phyloP scores from a whole-genome alignment of 495 filamentous ascomycete species.

The Trichoderma orchidacearum region DNA sequence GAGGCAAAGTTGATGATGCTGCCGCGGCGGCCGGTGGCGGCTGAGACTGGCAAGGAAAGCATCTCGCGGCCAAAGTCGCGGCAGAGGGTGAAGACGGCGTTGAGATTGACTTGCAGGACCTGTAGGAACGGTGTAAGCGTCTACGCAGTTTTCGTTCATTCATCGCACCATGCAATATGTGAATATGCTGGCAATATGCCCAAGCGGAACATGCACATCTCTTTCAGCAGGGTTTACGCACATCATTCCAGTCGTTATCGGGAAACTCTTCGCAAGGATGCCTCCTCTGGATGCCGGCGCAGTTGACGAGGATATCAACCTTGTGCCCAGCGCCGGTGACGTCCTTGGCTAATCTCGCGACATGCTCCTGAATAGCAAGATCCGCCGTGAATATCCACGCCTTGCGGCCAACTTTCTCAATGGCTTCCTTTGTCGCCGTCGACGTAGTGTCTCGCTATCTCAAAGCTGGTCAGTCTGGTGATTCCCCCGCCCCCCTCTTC shows the following conservation, averaged over 20 bases:
- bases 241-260: constrained; percentile 67
- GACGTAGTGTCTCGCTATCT: constrained; percentile 51
- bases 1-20: constrained; percentile 79
- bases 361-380: constrained; percentile 46
- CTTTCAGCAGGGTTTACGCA: constrained; percentile 10
- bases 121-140: constrained; percentile 5
- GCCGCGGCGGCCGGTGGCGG: constrained; percentile 45
- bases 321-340: constrained; percentile 45
- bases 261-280: constrained; percentile 71
- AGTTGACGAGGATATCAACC: constrained; percentile 68
- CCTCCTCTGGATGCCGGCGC: constrained; percentile 72
- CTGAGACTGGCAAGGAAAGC: constrained; percentile 41
- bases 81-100: constrained; percentile 67
- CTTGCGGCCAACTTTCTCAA: constrained; percentile 53
- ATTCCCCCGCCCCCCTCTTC: too few species aligned
- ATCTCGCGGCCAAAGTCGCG: constrained; percentile 81
- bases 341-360: constrained; percentile 45
- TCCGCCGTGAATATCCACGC: constrained; percentile 59
- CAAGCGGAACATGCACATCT: too few species aligned
- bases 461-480: not conserved
- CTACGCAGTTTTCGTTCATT: not conserved
- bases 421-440: constrained; percentile 44
- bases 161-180: not conserved
- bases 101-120: constrained; percentile 78
- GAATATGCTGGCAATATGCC: not conserved